Base-by-base conservation (phyloP, 2,329 filamentous ascomycete genomes). In the Lomentospora prolificans region DNA sequence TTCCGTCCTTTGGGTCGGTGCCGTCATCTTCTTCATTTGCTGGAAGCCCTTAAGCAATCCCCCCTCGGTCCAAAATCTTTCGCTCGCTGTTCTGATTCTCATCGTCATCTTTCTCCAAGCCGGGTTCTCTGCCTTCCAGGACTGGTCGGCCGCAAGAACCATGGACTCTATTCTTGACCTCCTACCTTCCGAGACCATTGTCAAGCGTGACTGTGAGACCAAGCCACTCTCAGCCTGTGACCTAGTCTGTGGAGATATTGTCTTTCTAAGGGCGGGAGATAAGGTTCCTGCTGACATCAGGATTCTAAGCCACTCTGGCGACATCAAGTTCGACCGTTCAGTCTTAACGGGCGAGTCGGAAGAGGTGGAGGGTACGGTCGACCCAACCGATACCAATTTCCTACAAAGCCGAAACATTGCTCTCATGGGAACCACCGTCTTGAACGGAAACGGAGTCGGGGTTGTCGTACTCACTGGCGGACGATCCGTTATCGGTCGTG, bases 201-300 rank as follows among this genome's bases (percentile, higher is more conserved):
- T 72, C 6, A 60, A 75, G 39, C 72, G 76, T 9, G 72, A 77
- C 44, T 74, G 75, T 3, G 64, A 72, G 50, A 62, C 67, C 12
- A 65, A 70, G 50, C 70, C 64, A 10, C 56, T 77, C n/a, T 63
- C 70, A 0, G 71, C 74, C 0, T 61, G 66, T 1, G 70, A 75
- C 25, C 69, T 77, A 2, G 75, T 76, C 4, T 69, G 68, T 19
- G 75, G 75, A 7, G 75, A 78, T 56, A 63, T 78, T 22, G 69
- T 77, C 5, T 68, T 74, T 8, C 63, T 78, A 9, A 67, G 69
- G 53, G 72, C 74, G 1, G 75, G 75, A 3, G 72, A 76, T 62
- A 76, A 75, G 6, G 72, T 78, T 3, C 74, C 75, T 0, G 75
- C 74, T 4, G 75, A 78, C 60, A 58, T 77, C 27, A 70, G 75